phyloP scores from a whole-genome alignment of 805 yeast species.

The Wilhelminamyces savonicus region DNA sequence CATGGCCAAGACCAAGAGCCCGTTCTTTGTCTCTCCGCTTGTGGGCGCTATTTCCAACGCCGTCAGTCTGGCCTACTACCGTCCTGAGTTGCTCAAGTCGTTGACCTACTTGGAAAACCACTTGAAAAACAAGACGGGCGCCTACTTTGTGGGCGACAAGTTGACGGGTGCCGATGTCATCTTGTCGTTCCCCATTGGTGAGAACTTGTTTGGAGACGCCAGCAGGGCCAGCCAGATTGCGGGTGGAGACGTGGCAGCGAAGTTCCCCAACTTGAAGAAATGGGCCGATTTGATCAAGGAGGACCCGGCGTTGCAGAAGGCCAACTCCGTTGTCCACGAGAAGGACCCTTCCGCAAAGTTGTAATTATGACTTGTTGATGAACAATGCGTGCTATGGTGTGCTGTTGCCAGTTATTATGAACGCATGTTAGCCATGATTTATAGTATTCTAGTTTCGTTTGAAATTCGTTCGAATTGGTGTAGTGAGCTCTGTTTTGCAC shows the following conservation, averaged over 20 bases:
- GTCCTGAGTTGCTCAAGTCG: slow-evolving; percentile 37
- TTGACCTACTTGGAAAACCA: slow-evolving; percentile 36
- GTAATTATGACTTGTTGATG: too few species aligned
- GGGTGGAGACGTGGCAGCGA: not conserved
- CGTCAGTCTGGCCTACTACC: slow-evolving; percentile 43
- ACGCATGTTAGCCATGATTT: too few species aligned
- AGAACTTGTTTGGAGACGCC: slow-evolving; percentile 7
- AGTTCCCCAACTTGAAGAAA: not conserved
- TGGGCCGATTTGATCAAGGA: not conserved
- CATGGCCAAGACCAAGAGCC: slow-evolving; percentile 36
- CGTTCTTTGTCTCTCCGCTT: slow-evolving; percentile 37
- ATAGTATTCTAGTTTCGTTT: too few species aligned
- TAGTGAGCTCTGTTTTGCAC: too few species aligned
- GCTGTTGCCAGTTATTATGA: too few species aligned
- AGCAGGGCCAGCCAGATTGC: not conserved
- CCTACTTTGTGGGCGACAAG: slow-evolving; percentile 43
- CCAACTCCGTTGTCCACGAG: too few species aligned
- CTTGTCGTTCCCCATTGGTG: slow-evolving; percentile 38
- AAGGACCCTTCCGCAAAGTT: too few species aligned
- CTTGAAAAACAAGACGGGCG: slow-evolving; percentile 22
- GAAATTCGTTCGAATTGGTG: too few species aligned
- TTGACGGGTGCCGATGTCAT: slow-evolving; percentile 56
- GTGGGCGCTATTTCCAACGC: slow-evolving; percentile 28
- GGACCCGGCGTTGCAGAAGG: too few species aligned
- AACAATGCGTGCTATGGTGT: too few species aligned